These are phyloP conservation scores for Rhododendron kiyosumense DNA, from an alignment of 148 eudicot species.

Conservation along the genomic window DNA sequence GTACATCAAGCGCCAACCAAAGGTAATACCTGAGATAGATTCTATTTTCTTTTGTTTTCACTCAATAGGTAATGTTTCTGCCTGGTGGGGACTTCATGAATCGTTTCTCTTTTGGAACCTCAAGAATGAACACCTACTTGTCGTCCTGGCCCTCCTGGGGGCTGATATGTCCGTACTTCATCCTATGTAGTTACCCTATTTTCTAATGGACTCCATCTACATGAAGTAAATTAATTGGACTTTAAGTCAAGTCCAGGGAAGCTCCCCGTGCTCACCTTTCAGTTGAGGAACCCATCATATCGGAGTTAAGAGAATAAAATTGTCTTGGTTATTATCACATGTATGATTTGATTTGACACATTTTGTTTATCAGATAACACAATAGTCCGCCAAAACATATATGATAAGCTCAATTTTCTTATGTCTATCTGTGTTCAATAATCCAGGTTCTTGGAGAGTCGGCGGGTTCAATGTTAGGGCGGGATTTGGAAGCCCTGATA, in stretches of 20 bases:
- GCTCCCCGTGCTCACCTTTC: no score
- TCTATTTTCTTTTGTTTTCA: neutral
- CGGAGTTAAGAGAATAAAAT: neutral
- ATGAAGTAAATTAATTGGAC: neutral
- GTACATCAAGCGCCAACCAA: conserved; percentile 86
- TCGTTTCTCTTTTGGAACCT: neutral
- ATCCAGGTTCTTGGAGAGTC: conserved; percentile 84
- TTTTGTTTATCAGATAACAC: neutral
- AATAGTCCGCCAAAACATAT: neutral
- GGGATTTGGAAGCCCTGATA: conserved; percentile 78
- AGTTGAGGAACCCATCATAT: neutral
- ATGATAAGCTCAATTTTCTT: neutral
- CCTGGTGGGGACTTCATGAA: neutral
- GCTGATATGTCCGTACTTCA: neutral
- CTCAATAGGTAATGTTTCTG: neutral
- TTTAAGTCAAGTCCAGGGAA: neutral
- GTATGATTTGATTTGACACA: neutral
- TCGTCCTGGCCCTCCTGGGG: neutral
- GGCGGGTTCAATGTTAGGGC: conserved; percentile 92
- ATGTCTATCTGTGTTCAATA: neutral
- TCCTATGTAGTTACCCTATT: neutral
- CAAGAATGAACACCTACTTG: neutral
- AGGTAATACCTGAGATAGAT: conserved; percentile 40
- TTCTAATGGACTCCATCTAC: neutral
- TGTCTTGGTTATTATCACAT: no score